Conservation (phyloP, 2,329 filamentous ascomycete species). For the Diaporthe nobilis region DNA sequence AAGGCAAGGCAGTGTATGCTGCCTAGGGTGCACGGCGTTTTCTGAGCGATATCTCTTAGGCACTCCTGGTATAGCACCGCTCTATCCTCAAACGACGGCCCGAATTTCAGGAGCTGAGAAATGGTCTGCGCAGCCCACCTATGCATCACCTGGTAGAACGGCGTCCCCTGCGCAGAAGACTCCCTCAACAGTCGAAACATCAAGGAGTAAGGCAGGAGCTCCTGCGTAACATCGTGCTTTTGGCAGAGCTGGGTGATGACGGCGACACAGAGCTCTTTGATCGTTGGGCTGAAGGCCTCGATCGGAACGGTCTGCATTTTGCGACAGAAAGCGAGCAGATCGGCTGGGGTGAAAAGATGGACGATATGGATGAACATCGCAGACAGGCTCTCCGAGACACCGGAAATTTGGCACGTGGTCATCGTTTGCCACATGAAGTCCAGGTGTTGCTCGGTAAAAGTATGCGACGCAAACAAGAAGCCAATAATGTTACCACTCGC, state of each 20-base stretch:
- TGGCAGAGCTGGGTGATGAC: conserved; percentile 65
- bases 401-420: conserved; percentile 83
- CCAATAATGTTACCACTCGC: conserved; percentile 88
- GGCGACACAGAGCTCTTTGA: conserved; percentile 73
- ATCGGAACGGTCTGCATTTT: conserved; percentile 78
- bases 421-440: conserved; percentile 89
- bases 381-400: conserved; percentile 85
- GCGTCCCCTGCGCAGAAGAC: conserved; percentile 70
- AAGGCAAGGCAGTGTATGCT: conserved; percentile 77
- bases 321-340: conserved; percentile 76
- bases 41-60: conserved; percentile 75
- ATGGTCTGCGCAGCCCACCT: conserved; percentile 38
- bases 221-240: conserved; percentile 49
- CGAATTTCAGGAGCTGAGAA: conserved; percentile 64
- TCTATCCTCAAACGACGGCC: conserved; percentile 69
- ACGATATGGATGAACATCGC: conserved; percentile 70
- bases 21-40: conserved; percentile 76
- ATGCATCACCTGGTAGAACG: conserved; percentile 49
- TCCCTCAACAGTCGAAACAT: conserved; percentile 80
- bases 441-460: conserved; percentile 79
- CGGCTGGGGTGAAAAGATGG: conserved; percentile 62
- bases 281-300: conserved; percentile 71
- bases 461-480: conserved; percentile 85
- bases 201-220: conserved; percentile 56
- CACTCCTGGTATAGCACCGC: conserved; percentile 76